A percentile compares a stretch with the other conserved stretches of the same genome.
These are phyloP conservation scores for Vaucheria bursata DNA, from an alignment of 352 stramenopile genomes.

Conservation along the genomic window DNA sequence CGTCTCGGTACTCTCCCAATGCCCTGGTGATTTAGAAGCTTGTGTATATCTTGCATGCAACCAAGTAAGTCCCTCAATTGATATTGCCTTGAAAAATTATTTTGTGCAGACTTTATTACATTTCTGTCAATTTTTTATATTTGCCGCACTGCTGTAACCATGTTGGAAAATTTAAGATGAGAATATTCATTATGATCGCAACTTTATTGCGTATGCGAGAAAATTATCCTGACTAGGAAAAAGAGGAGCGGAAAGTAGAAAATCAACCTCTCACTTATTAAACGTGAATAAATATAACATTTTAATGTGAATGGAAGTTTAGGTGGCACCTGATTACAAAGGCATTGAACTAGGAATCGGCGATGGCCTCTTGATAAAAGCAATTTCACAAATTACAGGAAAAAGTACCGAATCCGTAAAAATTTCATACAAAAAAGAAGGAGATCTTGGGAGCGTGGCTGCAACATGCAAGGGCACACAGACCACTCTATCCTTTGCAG, in stretches of 20 bases:
- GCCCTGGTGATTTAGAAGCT: constrained; percentile 68
- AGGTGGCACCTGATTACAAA: constrained; percentile 87
- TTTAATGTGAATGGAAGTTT: constrained; percentile 1
- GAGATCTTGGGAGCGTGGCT: constrained; percentile 94
- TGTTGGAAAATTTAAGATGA: neutral
- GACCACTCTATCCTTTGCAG: constrained; percentile 66
- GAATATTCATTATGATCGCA: neutral
- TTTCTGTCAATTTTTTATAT: constrained; percentile 4
- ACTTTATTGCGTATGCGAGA: constrained; percentile 2
- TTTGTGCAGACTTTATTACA: neutral
- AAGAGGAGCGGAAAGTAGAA: too few relatives aligned
- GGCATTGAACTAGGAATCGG: constrained; percentile 97
- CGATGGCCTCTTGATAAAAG: constrained; percentile 94
- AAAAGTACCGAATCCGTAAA: constrained; percentile 30
- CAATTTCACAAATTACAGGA: constrained; percentile 58
- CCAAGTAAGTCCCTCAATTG: constrained; percentile 39
- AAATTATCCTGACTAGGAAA: too few relatives aligned
- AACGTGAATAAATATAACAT: neutral
- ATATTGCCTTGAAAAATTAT: neutral
- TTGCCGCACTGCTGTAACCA: neutral
- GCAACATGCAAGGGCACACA: constrained; percentile 83
- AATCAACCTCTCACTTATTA: neutral
- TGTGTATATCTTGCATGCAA: constrained; percentile 81
- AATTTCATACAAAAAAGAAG: constrained; percentile 45
- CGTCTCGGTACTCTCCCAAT: constrained; percentile 60